A percentile compares a stretch with the other conserved stretches of the same genome.
Evolutionary conservation across 2,329 filamentous ascomycete species (phyloP).

Genomic region (Epichloe sp.): DNA sequence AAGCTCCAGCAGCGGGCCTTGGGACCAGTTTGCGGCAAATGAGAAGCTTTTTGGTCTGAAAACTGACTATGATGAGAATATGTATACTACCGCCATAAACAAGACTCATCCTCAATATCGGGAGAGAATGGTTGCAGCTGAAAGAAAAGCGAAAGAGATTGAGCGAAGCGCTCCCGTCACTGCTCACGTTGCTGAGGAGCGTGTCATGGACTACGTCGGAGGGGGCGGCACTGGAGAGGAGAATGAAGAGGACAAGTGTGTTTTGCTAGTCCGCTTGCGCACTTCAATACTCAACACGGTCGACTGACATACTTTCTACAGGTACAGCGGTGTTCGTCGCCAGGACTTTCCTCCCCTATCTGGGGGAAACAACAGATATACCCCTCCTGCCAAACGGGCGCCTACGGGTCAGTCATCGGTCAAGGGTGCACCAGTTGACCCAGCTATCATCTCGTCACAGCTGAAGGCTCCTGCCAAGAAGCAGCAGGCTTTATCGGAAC

Average conservation of each 20-base stretch:
- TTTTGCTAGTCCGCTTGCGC: neutral
- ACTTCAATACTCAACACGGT: neutral
- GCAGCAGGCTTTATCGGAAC: constrained; percentile 14
- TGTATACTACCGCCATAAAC: constrained; percentile 88
- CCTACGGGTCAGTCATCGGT: constrained; percentile 62
- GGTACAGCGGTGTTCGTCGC: constrained; percentile 84
- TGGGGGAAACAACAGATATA: constrained; percentile 57
- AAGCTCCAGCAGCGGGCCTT: constrained; percentile 35
- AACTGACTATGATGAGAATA: constrained; percentile 85
- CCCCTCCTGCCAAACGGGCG: constrained; percentile 74
- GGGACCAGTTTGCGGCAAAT: constrained; percentile 93
- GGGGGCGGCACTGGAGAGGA: constrained; percentile 51
- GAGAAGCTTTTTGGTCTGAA: constrained; percentile 76
- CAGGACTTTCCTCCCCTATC: constrained; percentile 57
- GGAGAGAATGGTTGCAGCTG: constrained; percentile 64
- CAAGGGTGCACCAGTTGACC: constrained; percentile 66
- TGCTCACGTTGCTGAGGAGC: constrained; percentile 80
- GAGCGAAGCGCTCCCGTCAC: constrained; percentile 63
- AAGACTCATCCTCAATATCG: constrained; percentile 71
- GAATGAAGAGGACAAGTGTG: constrained; percentile 85
- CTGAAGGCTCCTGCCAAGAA: constrained; percentile 38
- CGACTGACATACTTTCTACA: constrained; percentile 21
- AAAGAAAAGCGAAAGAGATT: constrained; percentile 79
- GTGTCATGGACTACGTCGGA: constrained; percentile 56
- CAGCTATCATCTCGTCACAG: constrained; percentile 83